phyloP scores from a whole-genome alignment of 805 yeast genomes.

The Cyberlindnera nakhonratchasimensis region DNA sequence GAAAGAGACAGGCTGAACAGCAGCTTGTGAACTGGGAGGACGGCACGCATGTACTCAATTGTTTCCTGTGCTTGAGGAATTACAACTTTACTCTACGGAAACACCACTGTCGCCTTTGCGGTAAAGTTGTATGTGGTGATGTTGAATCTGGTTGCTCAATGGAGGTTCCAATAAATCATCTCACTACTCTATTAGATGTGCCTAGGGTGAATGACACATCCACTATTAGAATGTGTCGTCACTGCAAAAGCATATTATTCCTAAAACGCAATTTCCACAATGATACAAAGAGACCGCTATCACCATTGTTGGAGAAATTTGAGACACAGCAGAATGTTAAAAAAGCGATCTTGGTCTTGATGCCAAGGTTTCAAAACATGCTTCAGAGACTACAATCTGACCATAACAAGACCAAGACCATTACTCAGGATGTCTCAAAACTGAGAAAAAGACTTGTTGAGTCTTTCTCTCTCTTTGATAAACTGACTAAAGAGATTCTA shows the following conservation, averaged over 20 bases:
- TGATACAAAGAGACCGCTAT: conserved; percentile 35
- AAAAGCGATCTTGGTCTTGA: conserved; percentile 33
- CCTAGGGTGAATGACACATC: conserved; percentile 25
- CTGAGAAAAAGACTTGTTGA: conserved; percentile 44
- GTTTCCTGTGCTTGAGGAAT: conserved; percentile 57
- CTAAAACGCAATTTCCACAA: conserved; percentile 46
- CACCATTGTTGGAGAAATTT: conserved; percentile 39
- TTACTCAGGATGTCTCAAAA: conserved; percentile 35
- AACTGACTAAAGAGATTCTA: conserved; percentile 42
- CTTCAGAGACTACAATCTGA: conserved; percentile 35
- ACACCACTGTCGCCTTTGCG: conserved; percentile 93
- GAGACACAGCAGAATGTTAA: conserved; percentile 38
- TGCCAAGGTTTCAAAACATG: conserved; percentile 43
- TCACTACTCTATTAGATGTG: conserved; percentile 22
- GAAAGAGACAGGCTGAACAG: conserved; percentile 41
- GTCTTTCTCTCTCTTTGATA: conserved; percentile 50
- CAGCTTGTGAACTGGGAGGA: conserved; percentile 64
- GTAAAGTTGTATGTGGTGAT: conserved; percentile 75
- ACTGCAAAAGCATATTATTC: conserved; percentile 64
- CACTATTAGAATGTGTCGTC: conserved; percentile 58
- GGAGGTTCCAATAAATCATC: conserved; percentile 49
- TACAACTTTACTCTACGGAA: conserved; percentile 63
- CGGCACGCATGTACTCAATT: conserved; percentile 43
- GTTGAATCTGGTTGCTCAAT: conserved; percentile 62
- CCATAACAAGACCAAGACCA: conserved; percentile 27